phyloP scores from a whole-genome alignment of 108 stramenopile species.

The Skeletonema potamos region DNA sequence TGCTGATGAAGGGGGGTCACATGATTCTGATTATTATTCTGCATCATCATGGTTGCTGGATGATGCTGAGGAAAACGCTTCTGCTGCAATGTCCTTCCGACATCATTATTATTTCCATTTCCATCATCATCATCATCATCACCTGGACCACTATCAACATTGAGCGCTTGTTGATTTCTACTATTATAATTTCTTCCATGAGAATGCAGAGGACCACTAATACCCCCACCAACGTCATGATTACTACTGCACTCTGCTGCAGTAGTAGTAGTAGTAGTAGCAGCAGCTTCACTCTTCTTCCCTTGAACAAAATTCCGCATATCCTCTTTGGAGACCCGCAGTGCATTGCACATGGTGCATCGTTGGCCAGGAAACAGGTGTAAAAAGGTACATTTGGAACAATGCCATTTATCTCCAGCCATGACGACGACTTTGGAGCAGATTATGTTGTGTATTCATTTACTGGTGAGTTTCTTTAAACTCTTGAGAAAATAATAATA shows the following conservation, averaged over 20 bases:
- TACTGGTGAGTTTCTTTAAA: no score
- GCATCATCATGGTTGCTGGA: background rate
- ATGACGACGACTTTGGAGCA: no score
- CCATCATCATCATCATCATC: background rate
- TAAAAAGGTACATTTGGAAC: slow-evolving; percentile 62
- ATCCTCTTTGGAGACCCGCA: slow-evolving; percentile 52
- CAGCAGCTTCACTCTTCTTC: background rate
- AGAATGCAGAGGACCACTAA: background rate
- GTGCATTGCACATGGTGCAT: slow-evolving; percentile 78
- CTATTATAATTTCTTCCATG: background rate
- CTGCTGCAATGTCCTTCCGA: no score
- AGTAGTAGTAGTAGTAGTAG: background rate
- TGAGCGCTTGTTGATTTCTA: background rate
- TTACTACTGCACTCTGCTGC: background rate
- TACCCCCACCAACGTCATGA: background rate
- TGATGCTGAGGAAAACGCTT: background rate
- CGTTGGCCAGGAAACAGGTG: slow-evolving; percentile 56
- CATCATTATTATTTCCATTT: background rate
- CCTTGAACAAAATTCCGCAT: slow-evolving; percentile 62
- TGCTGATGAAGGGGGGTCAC: background rate
- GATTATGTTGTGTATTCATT: no score
- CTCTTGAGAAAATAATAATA: no score
- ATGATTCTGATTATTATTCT: background rate
- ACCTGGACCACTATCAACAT: background rate
- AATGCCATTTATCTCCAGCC: slow-evolving; percentile 53